A percentile compares a stretch with the other conserved stretches of the same genome.
Evolutionary conservation across 768 basidiomycete species (phyloP).

Genomic region (Gelatoporia subvermispora): DNA sequence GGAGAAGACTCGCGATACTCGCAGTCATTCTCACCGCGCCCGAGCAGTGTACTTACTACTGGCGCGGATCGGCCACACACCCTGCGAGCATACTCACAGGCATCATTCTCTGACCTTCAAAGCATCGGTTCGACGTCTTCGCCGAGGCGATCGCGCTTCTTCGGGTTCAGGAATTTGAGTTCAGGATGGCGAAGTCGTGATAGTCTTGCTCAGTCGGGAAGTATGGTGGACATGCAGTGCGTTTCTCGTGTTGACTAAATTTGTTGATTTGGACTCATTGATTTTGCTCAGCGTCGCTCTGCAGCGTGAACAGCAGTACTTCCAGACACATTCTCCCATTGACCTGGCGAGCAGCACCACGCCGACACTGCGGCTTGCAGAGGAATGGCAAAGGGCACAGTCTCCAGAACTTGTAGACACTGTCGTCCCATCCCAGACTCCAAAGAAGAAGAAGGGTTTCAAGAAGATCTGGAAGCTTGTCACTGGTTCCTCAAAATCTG

Average conservation of each 20-base stretch:
- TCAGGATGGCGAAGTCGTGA: conserved; percentile 76
- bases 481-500: conserved; percentile 48
- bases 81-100: conserved; percentile 66
- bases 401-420: conserved; percentile 6
- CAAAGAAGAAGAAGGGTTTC: conserved; percentile 71
- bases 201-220: conserved; percentile 79
- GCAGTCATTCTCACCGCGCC: conserved; percentile 32
- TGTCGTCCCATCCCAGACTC: conserved; percentile 2
- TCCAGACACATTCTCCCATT: conserved; percentile 16
- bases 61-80: conserved; percentile 46
- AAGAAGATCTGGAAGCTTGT: conserved; percentile 81
- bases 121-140: conserved; percentile 67
- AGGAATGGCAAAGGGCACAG: conserved; percentile 18
- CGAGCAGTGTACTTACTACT: conserved; percentile 35
- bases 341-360: conserved; percentile 24
- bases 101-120: conserved; percentile 77
- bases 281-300: conserved; percentile 58
- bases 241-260: conserved; percentile 26
- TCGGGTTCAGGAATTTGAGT: conserved; percentile 68
- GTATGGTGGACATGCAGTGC: conserved; percentile 92
- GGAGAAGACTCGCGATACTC: conserved; percentile 58
- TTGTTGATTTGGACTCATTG: conserved; percentile 6
- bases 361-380: conserved; percentile 21
- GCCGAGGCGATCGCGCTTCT: conserved; percentile 64
- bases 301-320: conserved; percentile 50